Evolutionary conservation across 345 rosid genomes (phyloP).

Genomic region (Populus davidiana): DNA sequence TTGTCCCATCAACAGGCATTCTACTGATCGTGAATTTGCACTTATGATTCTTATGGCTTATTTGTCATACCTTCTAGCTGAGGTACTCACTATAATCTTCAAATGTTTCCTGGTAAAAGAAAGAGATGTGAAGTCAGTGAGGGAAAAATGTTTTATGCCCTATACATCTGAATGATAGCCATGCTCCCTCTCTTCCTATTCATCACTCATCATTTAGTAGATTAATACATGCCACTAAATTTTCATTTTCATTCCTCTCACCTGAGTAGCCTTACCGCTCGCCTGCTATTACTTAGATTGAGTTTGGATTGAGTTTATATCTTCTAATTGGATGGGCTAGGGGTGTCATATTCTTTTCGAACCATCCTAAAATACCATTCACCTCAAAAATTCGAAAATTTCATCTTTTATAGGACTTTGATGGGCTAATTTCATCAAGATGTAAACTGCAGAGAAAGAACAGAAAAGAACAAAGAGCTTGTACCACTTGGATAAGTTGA

Average conservation of each 20-base stretch:
- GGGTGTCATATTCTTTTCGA: neutral
- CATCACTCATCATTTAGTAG: neutral
- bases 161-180: neutral
- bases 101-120: neutral
- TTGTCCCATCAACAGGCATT: conserved; percentile 45
- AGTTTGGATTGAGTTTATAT: no score
- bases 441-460: neutral
- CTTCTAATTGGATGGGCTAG: neutral
- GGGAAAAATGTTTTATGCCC: neutral
- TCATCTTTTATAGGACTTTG: neutral
- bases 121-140: no score
- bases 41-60: conserved; percentile 70
- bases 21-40: conserved; percentile 68
- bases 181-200: neutral
- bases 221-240: no score
- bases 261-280: no score
- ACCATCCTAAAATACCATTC: neutral
- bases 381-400: neutral
- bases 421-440: neutral
- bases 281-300: no score
- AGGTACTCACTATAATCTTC: conserved; percentile 35
- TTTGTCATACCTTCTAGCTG: conserved; percentile 61
- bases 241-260: no score
- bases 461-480: neutral
- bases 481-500: neutral